phyloP scores from a whole-genome alignment of 768 basidiomycete genomes.

The Suillus sp. region DNA sequence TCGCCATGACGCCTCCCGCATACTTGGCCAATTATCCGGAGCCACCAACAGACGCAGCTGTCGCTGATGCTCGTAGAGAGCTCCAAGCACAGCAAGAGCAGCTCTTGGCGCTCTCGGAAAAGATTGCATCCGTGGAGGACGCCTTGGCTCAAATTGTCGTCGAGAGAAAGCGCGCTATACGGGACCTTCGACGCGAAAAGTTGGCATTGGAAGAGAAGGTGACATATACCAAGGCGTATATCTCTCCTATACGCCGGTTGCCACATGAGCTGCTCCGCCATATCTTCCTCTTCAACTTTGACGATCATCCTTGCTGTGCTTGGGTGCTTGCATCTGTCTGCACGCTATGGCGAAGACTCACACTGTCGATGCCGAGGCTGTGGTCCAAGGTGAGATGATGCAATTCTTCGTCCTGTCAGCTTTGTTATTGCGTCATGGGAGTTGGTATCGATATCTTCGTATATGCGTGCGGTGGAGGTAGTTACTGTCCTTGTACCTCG shows the following conservation, averaged over 20 bases:
- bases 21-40: conserved; percentile 43
- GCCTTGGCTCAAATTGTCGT: conserved; percentile 59
- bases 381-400: conserved; percentile 71
- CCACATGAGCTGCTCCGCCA: conserved; percentile 73
- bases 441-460: conserved; percentile 12
- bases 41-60: conserved; percentile 58
- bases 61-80: conserved; percentile 52
- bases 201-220: conserved; percentile 49
- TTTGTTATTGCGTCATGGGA: conserved; percentile 13
- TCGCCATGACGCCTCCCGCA: conserved; percentile 21
- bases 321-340: conserved; percentile 78
- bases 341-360: conserved; percentile 63
- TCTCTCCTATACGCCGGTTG: conserved; percentile 71
- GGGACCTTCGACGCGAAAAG: conserved; percentile 53
- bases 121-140: conserved; percentile 56
- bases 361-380: conserved; percentile 63
- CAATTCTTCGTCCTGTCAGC: neutral
- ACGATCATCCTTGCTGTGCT: conserved; percentile 69
- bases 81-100: conserved; percentile 38
- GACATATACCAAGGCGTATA: conserved; percentile 57
- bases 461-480: conserved; percentile 3
- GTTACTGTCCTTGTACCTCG: conserved; percentile 1
- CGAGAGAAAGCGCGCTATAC: conserved; percentile 56
- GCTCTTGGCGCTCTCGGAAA: conserved; percentile 39
- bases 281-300: conserved; percentile 71